Base-by-base conservation (phyloP, 2,329 filamentous ascomycete genomes). In the Stagonosporopsis chrysanthemi region DNA sequence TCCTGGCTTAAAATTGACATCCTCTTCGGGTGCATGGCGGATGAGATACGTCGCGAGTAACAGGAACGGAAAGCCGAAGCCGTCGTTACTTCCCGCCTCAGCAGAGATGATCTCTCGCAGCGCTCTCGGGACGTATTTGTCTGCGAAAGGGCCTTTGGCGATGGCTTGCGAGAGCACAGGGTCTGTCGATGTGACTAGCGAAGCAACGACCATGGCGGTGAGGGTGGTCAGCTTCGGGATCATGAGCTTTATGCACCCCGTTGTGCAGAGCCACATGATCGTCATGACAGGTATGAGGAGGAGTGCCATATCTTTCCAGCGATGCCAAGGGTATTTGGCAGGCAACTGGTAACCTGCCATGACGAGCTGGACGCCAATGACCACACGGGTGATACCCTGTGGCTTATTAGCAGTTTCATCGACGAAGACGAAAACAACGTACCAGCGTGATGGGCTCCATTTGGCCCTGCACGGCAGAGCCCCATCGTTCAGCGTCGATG, bases 331-430 rank as follows among this genome's bases (percentile, higher is more conserved):
- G 68, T 88, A 88, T 65, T 80, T 82, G 40, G 83, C 82, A 0
- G 86, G 86, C 1, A 88, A 75, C 64, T 88, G 84, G 62, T 84
- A 88, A 24, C 86, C 86, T 2, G 84, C 85, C 56, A 88, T 88
- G 33, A 87, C 79, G n/a, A 88, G 78, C 62, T 88, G 85, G 2
- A 88, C 79, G 4, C 85, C 84, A 53, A 88, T 87, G 56, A 88
- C 84, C 26, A 88, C 77, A n/a, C 86, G 80, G 59, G 80, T 81
- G 7, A 87, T 65, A 12, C 81, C 82, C 70, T 80, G 9, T n/a
- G 3, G 14, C 36, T 12, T 4, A 22, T 31, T 22, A 28, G 48
- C 41, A 24, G 19, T 26, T 23, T 26, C 39, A 17, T 12, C 4
- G n/a, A 33, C 6, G 3, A 15, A 9, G n/a, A 6, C 9, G 4